Evolutionary conservation across 306 rosid species (phyloP).

Genomic region (Vachellia pachyceras): DNA sequence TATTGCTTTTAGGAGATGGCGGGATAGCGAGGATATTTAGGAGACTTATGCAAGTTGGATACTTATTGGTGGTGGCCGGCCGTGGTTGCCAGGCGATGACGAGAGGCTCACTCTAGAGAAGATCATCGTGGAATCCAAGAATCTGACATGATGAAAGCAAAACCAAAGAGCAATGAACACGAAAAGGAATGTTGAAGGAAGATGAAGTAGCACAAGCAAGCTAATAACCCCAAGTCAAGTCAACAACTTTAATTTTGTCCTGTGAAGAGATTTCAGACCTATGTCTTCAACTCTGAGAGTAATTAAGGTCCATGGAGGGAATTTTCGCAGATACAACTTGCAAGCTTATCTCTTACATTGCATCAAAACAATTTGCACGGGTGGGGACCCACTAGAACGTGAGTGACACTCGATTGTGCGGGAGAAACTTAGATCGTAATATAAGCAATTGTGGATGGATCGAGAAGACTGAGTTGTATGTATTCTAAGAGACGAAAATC

Average conservation of each 20-base stretch:
- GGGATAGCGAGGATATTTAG: background rate
- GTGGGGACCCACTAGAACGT: conserved; percentile 13
- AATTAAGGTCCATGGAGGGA: background rate
- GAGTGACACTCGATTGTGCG: background rate
- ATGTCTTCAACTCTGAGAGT: background rate
- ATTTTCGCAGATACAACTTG: background rate
- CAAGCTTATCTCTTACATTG: background rate
- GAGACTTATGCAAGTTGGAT: conserved; percentile 2
- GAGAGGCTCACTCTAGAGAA: conserved; percentile 11
- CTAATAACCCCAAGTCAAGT: background rate
- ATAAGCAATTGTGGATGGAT: background rate
- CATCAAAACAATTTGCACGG: background rate
- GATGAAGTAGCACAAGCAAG: background rate
- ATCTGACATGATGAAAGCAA: conserved; percentile 13
- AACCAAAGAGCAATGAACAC: background rate
- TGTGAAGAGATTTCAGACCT: background rate
- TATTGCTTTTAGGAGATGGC: background rate
- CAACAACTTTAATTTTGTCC: background rate
- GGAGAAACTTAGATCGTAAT: background rate
- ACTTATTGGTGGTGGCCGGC: background rate
- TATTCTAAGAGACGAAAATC: conserved; percentile 5
- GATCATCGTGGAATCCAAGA: conserved; percentile 22
- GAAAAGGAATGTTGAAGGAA: background rate
- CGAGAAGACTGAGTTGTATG: background rate
- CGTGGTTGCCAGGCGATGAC: conserved; percentile 21